These are phyloP conservation scores for Ziziphus jujuba DNA, from an alignment of 306 rosid genomes.

Conservation along the genomic window DNA sequence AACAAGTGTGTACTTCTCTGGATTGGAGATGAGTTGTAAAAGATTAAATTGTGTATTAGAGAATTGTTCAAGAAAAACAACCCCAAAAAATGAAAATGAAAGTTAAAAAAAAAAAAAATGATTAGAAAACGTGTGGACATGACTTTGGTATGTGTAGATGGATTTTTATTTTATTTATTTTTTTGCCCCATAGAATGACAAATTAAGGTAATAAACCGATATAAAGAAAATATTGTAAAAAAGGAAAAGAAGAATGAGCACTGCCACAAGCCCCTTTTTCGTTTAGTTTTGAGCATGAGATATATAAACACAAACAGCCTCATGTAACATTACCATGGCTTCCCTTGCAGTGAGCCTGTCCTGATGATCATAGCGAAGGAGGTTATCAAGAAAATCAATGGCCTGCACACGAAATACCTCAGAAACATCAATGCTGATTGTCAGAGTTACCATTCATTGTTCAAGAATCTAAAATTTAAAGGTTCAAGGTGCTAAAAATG, in stretches of 20 bases:
- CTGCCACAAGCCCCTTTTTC: neutral
- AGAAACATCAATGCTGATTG: conserved; percentile 20
- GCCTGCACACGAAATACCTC: conserved; percentile 54
- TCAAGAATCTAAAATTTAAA: conserved; percentile 4
- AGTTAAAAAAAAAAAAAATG: neutral
- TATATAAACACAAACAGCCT: conserved; percentile 8
- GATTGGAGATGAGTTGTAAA: no score
- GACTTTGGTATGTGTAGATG: neutral
- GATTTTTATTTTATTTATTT: neutral
- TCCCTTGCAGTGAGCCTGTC: conserved; percentile 95
- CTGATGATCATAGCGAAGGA: conserved; percentile 92
- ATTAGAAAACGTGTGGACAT: neutral
- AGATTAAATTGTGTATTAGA: neutral
- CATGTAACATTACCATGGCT: conserved; percentile 74
- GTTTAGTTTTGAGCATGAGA: neutral
- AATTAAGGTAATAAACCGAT: neutral
- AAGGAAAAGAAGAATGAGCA: neutral
- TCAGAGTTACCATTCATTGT: conserved; percentile 5
- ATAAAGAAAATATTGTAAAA: neutral
- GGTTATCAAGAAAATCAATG: conserved; percentile 96
- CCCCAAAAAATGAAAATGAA: neutral
- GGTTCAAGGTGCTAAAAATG: neutral
- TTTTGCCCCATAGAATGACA: neutral
- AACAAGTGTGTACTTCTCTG: no score
- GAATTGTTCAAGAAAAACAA: neutral